Evolutionary conservation across 2,329 filamentous ascomycete genomes (phyloP).

Genomic region (Calonectria honghensis): DNA sequence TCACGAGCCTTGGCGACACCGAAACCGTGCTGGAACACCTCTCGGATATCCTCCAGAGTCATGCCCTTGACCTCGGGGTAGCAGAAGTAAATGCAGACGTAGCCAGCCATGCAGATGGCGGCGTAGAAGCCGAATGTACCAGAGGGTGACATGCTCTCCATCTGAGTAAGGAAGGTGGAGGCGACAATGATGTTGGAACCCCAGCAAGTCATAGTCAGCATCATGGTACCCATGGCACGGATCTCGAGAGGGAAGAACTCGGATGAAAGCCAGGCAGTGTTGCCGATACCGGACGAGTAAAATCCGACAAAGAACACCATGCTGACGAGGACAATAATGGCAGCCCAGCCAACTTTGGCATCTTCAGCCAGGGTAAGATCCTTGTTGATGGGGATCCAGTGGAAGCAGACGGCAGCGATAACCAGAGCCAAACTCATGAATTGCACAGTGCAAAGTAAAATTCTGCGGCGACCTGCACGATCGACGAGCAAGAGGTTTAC

Average conservation of each 20-base stretch:
- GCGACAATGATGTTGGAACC: constrained; percentile 69
- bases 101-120: constrained; percentile 68
- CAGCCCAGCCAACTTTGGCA: constrained; percentile 56
- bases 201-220: constrained; percentile 68
- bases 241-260: constrained; percentile 69
- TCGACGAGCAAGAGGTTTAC: constrained; percentile 69
- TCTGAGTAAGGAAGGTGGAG: constrained; percentile 68
- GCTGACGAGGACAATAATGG: constrained; percentile 65
- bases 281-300: constrained; percentile 68
- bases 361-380: constrained; percentile 61
- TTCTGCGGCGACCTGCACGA: constrained; percentile 64
- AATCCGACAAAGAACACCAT: constrained; percentile 54
- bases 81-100: constrained; percentile 64
- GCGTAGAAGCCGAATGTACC: constrained; percentile 73
- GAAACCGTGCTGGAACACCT: constrained; percentile 69
- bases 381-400: constrained; percentile 63
- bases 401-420: constrained; percentile 65
- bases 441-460: constrained; percentile 65
- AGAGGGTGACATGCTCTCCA: constrained; percentile 68
- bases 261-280: constrained; percentile 67
- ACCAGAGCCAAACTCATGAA: constrained; percentile 66
- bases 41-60: constrained; percentile 72
- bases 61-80: constrained; percentile 74
- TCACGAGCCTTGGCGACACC: constrained; percentile 64
- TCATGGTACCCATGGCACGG: constrained; percentile 68